Evolutionary conservation across 805 yeast genomes (phyloP), one percentile per base, ranked within the genome.

Genomic region (Kazachstania psychrophila): DNA sequence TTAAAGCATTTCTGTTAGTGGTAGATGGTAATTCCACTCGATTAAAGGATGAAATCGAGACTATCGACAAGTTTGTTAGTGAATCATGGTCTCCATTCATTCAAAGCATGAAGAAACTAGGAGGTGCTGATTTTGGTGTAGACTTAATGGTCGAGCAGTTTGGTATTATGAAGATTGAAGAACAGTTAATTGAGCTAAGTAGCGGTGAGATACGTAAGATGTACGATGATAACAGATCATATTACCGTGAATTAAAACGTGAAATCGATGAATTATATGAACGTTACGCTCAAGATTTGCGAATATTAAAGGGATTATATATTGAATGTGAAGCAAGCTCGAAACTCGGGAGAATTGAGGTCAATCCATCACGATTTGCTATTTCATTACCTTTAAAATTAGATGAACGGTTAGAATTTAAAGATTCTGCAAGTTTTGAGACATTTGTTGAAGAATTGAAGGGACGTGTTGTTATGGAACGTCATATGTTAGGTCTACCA

Each of bases 21-120:
- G 28, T 58, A 11, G 47, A 51, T 12, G 28, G 31, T n/a, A 54
- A 54, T 3, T 46, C 43, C 9, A 30, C 33, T 5, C 46, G 45
- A 25, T 38, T 50, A 1, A 28, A 43, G 17, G 34, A 37, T 3
- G 37, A 46, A 2, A 36, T 50, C 5, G 34, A 39, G 6, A 48
- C 42, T 34, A 56, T 51, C 24, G 38, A 40, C 8, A 38, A 39
- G 22, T 51, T 54, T 26, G 38, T 31, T 5, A 34, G 39, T 4
- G 31, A 46, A 2, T 51, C 46, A 50, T 25, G 55, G 46, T 10
- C 15, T 18, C 44, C 46, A 12, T 36, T 45, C 10, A 13, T 34
- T 6, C 28, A 20, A 19, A 30, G 10, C 6, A 33, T 35, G 15
- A 18, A 22, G 1, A 15, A 9, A n/a, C 19, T 35, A 17, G 28